A percentile compares a stretch with the other conserved stretches of the same genome.
phyloP scores from a whole-genome alignment of 495 filamentous ascomycete genomes.

The Lineolata rhizophorae region DNA sequence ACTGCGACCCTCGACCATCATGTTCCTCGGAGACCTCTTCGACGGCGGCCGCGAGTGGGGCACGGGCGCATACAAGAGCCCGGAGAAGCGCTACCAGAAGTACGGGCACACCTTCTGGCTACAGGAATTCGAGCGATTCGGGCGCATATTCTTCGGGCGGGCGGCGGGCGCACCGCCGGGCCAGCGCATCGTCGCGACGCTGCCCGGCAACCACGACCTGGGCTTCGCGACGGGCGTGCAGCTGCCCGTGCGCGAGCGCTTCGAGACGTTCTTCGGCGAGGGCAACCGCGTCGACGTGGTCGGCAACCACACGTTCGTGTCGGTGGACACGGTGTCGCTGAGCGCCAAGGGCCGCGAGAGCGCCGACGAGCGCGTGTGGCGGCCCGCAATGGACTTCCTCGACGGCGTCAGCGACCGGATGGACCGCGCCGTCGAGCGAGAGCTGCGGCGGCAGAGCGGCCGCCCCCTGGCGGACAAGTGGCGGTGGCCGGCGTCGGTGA shows the following conservation, averaged over 20 bases:
- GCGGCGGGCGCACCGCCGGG: conserved; percentile 7
- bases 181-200: conserved; percentile 40
- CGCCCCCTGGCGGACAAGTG: conserved; percentile 4
- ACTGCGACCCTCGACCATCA: conserved; percentile 56
- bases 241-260: conserved; percentile 52
- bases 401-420: conserved; percentile 12
- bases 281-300: conserved; percentile 72
- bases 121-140: conserved; percentile 59
- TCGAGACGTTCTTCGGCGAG: conserved; percentile 73
- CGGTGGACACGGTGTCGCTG: conserved; percentile 68
- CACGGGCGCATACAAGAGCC: conserved; percentile 38
- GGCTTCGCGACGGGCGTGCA: conserved; percentile 78
- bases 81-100: conserved; percentile 46
- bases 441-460: conserved; percentile 29
- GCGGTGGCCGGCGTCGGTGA: conserved; percentile 9
- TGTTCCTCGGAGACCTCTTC: conserved; percentile 90
- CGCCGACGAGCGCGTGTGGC: conserved; percentile 33
- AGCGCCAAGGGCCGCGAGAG: conserved; percentile 42
- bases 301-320: conserved; percentile 91
- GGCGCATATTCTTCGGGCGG: conserved; percentile 40
- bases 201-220: conserved; percentile 95
- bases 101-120: conserved; percentile 68
- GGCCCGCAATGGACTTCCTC: conserved; percentile 57
- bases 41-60: conserved; percentile 95
- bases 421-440: conserved; percentile 20